Evolutionary conservation across 768 basidiomycete species (phyloP), one percentile per base, ranked within the genome.

Genomic region (Epithele typhae): DNA sequence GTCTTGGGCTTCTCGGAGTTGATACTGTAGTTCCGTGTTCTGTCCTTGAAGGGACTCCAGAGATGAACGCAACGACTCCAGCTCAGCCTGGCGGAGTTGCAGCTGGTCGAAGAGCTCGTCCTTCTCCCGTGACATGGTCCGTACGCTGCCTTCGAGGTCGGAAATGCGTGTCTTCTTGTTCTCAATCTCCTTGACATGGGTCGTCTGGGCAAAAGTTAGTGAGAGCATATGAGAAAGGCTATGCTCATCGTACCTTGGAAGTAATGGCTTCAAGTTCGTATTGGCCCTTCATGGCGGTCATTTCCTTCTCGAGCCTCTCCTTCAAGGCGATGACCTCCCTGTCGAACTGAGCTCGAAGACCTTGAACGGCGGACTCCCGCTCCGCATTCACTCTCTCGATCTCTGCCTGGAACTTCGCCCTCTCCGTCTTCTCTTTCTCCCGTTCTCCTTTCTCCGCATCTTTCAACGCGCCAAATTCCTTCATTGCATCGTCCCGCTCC

Each of bases 11-110:
- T 97, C 93, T 32, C 85, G 81, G 0, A 94, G 69, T 59, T 93
- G 92, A 64, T 87, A 94, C 56, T 91, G 81, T 24, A 90, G 70
- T 60, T 99, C 96, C 2, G 83, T 81, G 38, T 82, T 84, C 57
- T 88, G 85, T 39, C 81, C 81, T 55, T 87, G 81, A 17, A 92
- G 65, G 1, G 77, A 76, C 54, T 92, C 90, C 2, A 84, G 71
- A 53, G 87, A 82, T 4, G 78, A 79, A 52, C 84, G 82, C 4
- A 83, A 79, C 1, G 88, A 86, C 66, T 99, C 96, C 10, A 87
- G 65, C 59, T 97, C 94, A 14, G 89, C 93, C 63, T 95, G 92
- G 24, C 89, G 84, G 38, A 86, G 58, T 65, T 98, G 92, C 3
- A 92, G 72, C 49, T 87, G 81, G 54, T 94, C 89, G 61, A 97